Base-by-base conservation (phyloP, 345 rosid species). In the Ceriops tagal region DNA sequence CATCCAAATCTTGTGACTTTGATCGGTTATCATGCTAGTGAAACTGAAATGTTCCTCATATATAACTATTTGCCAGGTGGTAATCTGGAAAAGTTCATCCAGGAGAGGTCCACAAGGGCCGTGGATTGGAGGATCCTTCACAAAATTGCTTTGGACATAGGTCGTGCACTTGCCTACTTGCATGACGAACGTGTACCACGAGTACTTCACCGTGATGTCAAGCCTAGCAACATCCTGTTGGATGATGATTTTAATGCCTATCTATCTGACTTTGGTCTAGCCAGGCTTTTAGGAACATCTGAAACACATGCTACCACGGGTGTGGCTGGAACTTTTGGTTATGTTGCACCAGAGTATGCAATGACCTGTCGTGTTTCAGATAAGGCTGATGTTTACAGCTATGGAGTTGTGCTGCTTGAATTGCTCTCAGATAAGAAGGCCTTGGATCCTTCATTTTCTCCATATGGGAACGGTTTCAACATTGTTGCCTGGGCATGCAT, bases 391-490 rank as follows among this genome's bases (percentile, higher is more conserved):
- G 81, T 80, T 39, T 80, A 77, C 67, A 77, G 79, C 78, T 77
- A 77, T 57, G 83, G 83, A 0, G 77, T 80, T 47, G 81, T 80
- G 75, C 66, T 80, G 49, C 83, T 80, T 11, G 83, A 80, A 74
- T 64, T 77, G 75, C 68, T 80, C 35, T 74, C 79, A 22, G 81
- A 77, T 46, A 74, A 80, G 61, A 74, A 72, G 15, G 76, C 79
- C 10, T 39, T 77, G 76, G 83, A 80, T 47, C 81, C 81, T 61
- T 80, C 81, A 20, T 74, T 80, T 69, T 80, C 79, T 31, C 52
- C 75, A 2, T 73, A 80, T 22, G 79, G 61, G 53, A 71, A 77
- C 35, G 81, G 81, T 49, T 80, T 77, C 72, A 80, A 71, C 58
- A 74, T 80, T 43, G 71, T 80, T 20, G 77, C 81, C 53, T 80